Evolutionary conservation across 345 rosid genomes (phyloP).

Genomic region (Gossypium arboreum): DNA sequence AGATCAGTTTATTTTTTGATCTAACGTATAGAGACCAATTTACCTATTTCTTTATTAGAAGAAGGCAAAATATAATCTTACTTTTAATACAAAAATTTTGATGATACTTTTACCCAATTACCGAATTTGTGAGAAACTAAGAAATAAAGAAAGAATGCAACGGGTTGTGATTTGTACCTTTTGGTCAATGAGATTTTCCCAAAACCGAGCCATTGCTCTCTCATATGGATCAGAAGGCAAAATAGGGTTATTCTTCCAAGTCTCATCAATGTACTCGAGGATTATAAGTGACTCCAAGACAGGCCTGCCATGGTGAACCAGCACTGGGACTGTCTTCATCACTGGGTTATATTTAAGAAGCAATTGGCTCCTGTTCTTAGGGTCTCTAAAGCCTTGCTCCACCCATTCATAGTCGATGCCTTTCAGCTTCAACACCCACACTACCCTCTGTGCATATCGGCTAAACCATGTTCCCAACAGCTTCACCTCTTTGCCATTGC

Average conservation of each 20-base stretch:
- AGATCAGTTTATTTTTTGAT: no score
- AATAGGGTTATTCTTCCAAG: background rate
- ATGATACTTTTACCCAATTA: no score
- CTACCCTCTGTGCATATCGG: background rate
- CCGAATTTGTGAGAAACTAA: no score
- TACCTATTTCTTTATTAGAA: no score
- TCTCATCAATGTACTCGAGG: background rate
- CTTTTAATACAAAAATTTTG: no score
- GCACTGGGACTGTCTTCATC: background rate
- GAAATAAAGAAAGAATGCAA: no score
- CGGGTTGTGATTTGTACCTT: background rate
- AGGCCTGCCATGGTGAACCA: background rate
- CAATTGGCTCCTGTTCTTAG: background rate
- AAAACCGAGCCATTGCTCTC: background rate
- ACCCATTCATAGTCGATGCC: background rate
- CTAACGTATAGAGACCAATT: no score
- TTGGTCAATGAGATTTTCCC: background rate
- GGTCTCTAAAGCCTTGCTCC: background rate
- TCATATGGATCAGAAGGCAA: background rate
- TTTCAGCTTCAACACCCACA: background rate
- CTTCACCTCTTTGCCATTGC: background rate
- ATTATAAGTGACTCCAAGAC: background rate
- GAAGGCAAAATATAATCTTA: no score
- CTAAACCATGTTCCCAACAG: background rate
- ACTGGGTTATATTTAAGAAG: background rate